These are phyloP conservation scores for Cercospora sp. DNA, from an alignment of 2,329 filamentous ascomycete genomes.

Conservation along the genomic window DNA sequence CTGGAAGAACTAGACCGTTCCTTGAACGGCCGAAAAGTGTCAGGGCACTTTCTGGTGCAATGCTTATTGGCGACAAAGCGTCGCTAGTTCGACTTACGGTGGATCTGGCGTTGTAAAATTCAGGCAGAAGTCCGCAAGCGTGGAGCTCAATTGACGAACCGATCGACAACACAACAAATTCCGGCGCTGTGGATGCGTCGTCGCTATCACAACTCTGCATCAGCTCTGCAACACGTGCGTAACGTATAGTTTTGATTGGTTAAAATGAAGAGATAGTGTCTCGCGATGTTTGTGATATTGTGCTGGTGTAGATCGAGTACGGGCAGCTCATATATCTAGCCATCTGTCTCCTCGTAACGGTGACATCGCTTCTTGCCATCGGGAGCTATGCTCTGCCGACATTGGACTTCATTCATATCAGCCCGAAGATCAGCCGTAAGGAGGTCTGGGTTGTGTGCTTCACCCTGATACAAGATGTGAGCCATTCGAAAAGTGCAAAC, in stretches of 20 bases:
- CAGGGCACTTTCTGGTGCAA: not conserved
- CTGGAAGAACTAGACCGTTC: not conserved
- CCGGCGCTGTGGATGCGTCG: not conserved
- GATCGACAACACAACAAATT: not conserved
- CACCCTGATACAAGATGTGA: not conserved
- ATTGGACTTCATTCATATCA: not conserved
- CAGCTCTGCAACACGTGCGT: not conserved
- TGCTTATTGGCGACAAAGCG: constrained; percentile 6
- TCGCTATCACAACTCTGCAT: not conserved
- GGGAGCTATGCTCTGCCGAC: not conserved
- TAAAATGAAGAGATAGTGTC: not conserved
- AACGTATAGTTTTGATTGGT: not conserved
- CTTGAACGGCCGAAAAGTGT: not conserved
- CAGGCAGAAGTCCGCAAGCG: not conserved
- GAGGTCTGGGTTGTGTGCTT: not conserved
- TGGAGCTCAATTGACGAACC: not conserved
- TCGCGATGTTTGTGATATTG: not conserved
- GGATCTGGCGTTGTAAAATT: not conserved
- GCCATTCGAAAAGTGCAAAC: not conserved
- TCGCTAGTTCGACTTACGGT: not conserved
- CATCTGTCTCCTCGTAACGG: not conserved
- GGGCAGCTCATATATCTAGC: not conserved
- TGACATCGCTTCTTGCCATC: not conserved
- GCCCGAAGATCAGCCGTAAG: not conserved
- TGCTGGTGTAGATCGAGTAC: not conserved